A percentile compares a stretch with the other conserved stretches of the same genome.
Conservation (phyloP, 169 alveolate genomes). For the Eimeria maxima region DNA sequence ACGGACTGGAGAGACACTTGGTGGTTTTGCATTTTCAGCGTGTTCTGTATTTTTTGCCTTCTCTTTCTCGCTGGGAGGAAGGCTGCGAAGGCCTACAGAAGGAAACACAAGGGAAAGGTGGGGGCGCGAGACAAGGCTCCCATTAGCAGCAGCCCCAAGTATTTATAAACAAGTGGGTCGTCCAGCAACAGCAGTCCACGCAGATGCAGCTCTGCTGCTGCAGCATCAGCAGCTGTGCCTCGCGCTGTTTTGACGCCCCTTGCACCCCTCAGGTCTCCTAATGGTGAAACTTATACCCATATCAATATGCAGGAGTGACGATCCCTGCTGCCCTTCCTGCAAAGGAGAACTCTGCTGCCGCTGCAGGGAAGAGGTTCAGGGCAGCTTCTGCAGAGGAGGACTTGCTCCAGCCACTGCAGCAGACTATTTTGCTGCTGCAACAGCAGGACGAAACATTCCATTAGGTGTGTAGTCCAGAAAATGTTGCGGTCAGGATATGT, state of each 20-base stretch:
- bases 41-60: conserved; percentile 18
- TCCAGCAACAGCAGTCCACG: conserved; percentile 5
- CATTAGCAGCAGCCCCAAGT: conserved; percentile 34
- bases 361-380: neutral
- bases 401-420: neutral
- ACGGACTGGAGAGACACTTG: conserved; percentile 65
- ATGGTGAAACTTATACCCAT: neutral
- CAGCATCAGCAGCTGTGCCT: conserved; percentile 21
- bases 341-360: neutral
- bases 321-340: neutral
- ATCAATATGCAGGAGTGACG: neutral
- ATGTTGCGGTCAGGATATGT: neutral
- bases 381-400: neutral
- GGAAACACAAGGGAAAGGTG: neutral
- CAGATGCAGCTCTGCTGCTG: neutral
- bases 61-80: conserved; percentile 16
- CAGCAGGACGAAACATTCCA: too few relatives aligned
- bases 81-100: conserved; percentile 57
- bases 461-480: neutral
- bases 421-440: neutral
- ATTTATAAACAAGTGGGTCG: neutral
- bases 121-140: conserved; percentile 23
- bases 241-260: neutral
- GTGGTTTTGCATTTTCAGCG: conserved; percentile 24
- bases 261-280: neutral